Percentiles rank a stretch among this genome's conserved stretches.
Conservation (phyloP, 2,329 filamentous ascomycete genomes). For the Plenodomus tracheiphilus region DNA sequence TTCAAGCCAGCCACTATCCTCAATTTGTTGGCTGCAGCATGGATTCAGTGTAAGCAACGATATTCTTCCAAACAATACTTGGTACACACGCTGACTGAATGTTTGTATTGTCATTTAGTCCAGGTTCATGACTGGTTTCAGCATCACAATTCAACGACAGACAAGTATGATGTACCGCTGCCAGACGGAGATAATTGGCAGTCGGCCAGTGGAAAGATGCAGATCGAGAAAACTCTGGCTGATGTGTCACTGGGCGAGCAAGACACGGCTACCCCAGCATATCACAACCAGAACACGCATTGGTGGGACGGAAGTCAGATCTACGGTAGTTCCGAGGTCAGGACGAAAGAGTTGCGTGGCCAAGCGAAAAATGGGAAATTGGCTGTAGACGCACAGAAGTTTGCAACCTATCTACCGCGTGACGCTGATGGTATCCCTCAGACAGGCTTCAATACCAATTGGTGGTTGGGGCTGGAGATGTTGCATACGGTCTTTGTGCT, state of each 20-base stretch:
- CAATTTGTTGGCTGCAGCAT: constrained; percentile 53
- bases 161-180: constrained; percentile 41
- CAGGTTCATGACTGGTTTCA: constrained; percentile 18
- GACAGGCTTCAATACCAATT: constrained; percentile 52
- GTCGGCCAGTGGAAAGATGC: constrained; percentile 37
- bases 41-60: constrained; percentile 48
- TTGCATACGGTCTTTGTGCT: constrained; percentile 53
- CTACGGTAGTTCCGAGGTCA: constrained; percentile 48
- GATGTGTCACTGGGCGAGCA: constrained; percentile 42
- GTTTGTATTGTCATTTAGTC: constrained; percentile 13
- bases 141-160: constrained; percentile 27
- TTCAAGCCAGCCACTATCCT: constrained; percentile 53
- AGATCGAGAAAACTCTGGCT: constrained; percentile 41
- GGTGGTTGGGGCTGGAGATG: constrained; percentile 54
- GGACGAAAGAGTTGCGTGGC: constrained; percentile 43
- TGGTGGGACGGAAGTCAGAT: constrained; percentile 56
- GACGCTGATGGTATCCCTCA: constrained; percentile 43
- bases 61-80: too few species aligned
- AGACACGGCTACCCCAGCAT: constrained; percentile 46
- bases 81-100: too few species aligned
- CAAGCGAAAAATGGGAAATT: constrained; percentile 47
- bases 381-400: constrained; percentile 37
- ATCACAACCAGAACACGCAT: constrained; percentile 49
- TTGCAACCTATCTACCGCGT: constrained; percentile 47
- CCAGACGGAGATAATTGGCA: constrained; percentile 42